These are phyloP conservation scores for Magnolia officinalis DNA, from an alignment of 164 flowering plant species.

Conservation along the genomic window DNA sequence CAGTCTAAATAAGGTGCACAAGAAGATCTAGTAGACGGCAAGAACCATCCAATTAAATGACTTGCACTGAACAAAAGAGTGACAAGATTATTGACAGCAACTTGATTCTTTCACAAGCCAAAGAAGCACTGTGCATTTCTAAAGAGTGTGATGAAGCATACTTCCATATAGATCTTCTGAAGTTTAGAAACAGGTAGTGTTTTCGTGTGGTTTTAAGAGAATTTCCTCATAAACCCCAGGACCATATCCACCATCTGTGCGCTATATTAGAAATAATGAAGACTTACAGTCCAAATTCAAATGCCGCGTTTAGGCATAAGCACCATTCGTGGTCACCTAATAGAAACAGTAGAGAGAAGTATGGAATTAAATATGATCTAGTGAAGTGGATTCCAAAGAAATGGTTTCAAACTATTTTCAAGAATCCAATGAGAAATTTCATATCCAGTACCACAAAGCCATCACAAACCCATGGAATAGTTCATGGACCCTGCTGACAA, in stretches of 20 bases:
- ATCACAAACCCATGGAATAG: too few species aligned
- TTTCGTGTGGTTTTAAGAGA: too few species aligned
- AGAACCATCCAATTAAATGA: neutral
- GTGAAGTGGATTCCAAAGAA: too few species aligned
- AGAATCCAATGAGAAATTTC: too few species aligned
- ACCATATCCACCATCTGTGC: neutral
- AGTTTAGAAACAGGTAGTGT: neutral
- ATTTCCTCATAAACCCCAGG: neutral
- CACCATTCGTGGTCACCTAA: neutral
- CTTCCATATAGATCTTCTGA: neutral
- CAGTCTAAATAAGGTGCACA: neutral
- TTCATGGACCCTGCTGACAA: too few species aligned
- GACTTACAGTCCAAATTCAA: neutral
- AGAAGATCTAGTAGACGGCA: neutral
- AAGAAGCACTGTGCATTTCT: neutral
- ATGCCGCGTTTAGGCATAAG: neutral
- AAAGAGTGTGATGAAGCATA: neutral
- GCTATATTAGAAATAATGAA: too few species aligned
- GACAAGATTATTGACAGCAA: neutral
- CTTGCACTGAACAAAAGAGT: neutral
- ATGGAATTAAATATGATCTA: too few species aligned
- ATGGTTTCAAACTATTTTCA: too few species aligned
- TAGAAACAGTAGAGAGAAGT: neutral
- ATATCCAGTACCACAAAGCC: too few species aligned
- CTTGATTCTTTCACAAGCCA: neutral